phyloP scores from a whole-genome alignment of 2,329 filamentous ascomycete genomes.

The Coniella lustricola region DNA sequence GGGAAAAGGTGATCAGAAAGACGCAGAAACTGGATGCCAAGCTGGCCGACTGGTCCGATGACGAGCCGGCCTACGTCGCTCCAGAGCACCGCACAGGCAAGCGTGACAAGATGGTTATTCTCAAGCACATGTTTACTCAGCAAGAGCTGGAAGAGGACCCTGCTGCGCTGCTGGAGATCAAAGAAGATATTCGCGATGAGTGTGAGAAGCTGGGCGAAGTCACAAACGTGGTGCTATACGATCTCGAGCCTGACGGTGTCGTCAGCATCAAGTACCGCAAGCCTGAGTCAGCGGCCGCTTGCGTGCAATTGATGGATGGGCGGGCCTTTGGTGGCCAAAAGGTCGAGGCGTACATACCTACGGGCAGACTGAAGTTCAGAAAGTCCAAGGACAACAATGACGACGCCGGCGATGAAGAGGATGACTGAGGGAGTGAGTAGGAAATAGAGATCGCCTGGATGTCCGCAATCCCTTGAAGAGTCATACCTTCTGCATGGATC shows the following conservation, averaged over 20 bases:
- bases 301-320: constrained; percentile 70
- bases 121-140: constrained; percentile 91
- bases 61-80: constrained; percentile 54
- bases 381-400: constrained; percentile 55
- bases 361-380: constrained; percentile 65
- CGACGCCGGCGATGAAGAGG: constrained; percentile 38
- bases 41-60: constrained; percentile 92
- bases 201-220: constrained; percentile 80
- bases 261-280: constrained; percentile 77
- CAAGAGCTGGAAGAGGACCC: constrained; percentile 80
- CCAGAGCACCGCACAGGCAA: constrained; percentile 40
- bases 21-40: constrained; percentile 88
- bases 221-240: constrained; percentile 86
- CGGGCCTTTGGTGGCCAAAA: constrained; percentile 68
- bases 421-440: constrained; percentile 12
- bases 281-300: constrained; percentile 62
- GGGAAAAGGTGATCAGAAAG: constrained; percentile 85
- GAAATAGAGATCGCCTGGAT: neutral
- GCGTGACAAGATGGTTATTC: constrained; percentile 75
- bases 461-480: too few relatives aligned
- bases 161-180: constrained; percentile 78
- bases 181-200: constrained; percentile 88
- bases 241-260: constrained; percentile 76
- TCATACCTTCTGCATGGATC: too few relatives aligned
- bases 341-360: constrained; percentile 64